Conservation (phyloP, 768 basidiomycete species). For the Lepiota venenata region DNA sequence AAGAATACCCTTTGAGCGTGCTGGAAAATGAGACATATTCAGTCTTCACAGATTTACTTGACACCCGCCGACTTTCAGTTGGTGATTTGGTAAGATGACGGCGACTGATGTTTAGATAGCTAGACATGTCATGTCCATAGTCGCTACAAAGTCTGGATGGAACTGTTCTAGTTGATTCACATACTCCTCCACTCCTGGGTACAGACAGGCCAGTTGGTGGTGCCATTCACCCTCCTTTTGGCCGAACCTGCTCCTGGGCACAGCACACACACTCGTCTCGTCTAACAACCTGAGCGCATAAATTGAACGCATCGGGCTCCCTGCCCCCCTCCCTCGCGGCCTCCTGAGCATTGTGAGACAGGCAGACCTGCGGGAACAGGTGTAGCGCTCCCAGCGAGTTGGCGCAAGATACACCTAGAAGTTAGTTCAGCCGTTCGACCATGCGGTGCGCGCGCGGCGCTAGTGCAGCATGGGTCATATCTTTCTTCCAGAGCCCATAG, state of each 20-base stretch:
- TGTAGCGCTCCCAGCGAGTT: constrained; percentile 91
- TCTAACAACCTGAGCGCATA: constrained; percentile 86
- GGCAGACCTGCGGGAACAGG: constrained; percentile 79
- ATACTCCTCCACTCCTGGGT: constrained; percentile 93
- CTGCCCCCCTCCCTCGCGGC: constrained; percentile 72
- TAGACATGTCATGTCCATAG: no score
- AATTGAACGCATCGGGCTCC: constrained; percentile 83
- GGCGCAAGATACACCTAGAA: constrained; percentile 89
- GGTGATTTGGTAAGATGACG: no score
- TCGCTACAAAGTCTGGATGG: constrained; percentile 32
- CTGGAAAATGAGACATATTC: no score
- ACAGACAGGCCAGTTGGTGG: constrained; percentile 90
- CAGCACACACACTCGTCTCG: constrained; percentile 88
- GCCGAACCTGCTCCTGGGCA: constrained; percentile 93
- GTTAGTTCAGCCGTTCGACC: constrained; percentile 72
- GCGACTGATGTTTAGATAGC: no score
- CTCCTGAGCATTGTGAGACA: constrained; percentile 69
- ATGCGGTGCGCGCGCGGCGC: constrained; percentile 68
- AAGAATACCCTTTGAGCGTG: no score
- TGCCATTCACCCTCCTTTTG: constrained; percentile 90
- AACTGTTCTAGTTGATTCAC: constrained; percentile 71
- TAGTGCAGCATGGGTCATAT: constrained; percentile 72
- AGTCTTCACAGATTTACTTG: no score
- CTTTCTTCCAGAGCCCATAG: constrained; percentile 76
- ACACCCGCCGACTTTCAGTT: no score